phyloP scores from a whole-genome alignment of 306 rosid species.

The Prunus salicina region DNA sequence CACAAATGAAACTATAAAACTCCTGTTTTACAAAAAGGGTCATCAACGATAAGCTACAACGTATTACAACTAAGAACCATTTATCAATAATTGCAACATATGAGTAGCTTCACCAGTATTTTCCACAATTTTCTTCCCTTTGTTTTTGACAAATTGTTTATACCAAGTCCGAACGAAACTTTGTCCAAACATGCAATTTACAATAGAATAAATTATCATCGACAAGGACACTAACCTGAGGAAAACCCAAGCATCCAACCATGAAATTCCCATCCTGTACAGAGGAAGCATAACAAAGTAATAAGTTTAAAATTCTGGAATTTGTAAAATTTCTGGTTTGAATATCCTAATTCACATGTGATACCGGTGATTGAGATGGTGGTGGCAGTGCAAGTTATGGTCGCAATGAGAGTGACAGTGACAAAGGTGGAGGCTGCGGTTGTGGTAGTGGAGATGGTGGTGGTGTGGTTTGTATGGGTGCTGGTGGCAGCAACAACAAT shows the following conservation, averaged over 20 bases:
- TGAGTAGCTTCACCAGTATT: background rate
- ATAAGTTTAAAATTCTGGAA: conserved; percentile 8
- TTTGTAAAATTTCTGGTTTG: too few relatives aligned
- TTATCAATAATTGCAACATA: background rate
- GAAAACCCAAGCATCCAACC: conserved; percentile 95
- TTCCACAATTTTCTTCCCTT: background rate
- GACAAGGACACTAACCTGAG: conserved; percentile 68
- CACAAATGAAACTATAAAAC: background rate
- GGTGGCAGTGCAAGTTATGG: too few relatives aligned
- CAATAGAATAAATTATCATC: conserved; percentile 6
- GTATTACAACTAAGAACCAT: too few relatives aligned
- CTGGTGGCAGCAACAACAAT: too few relatives aligned
- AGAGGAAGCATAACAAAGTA: conserved; percentile 19
- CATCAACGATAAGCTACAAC: too few relatives aligned
- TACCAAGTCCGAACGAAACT: background rate
- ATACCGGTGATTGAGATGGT: too few relatives aligned
- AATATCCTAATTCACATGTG: too few relatives aligned
- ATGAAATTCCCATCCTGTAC: conserved; percentile 89
- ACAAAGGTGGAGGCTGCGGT: too few relatives aligned
- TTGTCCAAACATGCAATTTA: background rate
- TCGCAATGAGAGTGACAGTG: too few relatives aligned
- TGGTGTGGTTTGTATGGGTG: too few relatives aligned
- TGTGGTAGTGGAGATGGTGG: too few relatives aligned
- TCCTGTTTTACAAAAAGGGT: background rate
- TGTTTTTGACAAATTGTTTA: background rate